Percentiles rank a stretch among this genome's conserved stretches.
Conservation (phyloP, 441 rosid species). For the Croton setiger region DNA sequence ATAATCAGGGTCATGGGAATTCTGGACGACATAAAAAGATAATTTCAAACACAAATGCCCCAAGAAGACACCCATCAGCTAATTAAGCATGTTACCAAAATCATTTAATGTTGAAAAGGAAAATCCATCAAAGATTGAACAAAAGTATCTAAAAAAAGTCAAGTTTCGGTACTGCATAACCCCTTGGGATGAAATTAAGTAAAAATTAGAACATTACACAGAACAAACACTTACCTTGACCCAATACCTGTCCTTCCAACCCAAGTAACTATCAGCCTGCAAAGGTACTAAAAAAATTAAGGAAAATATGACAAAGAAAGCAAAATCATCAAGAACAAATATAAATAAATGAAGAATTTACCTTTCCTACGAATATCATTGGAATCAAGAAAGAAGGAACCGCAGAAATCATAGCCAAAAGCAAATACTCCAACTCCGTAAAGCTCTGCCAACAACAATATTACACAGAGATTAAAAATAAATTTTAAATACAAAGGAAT, state of each 20-base stretch:
- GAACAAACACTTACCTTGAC: constrained; percentile 70
- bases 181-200: not conserved
- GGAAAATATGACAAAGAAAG: not conserved
- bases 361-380: constrained; percentile 65
- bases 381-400: constrained; percentile 85
- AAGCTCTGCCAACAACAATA: constrained; percentile 49
- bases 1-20: not conserved
- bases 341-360: constrained; percentile 18
- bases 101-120: not conserved
- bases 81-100: not conserved
- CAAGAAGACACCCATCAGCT: not conserved
- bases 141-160: not conserved
- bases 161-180: not conserved
- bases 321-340: not conserved
- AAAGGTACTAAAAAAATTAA: constrained; percentile 9
- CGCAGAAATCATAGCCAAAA: constrained; percentile 73
- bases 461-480: not conserved
- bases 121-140: not conserved
- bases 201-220: not conserved
- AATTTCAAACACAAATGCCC: not conserved
- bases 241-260: constrained; percentile 87
- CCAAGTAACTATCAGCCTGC: constrained; percentile 70
- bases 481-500: not conserved
- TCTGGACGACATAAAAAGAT: not conserved
- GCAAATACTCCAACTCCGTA: constrained; percentile 86